These are phyloP conservation scores for Astraeus odoratus DNA, from an alignment of 768 basidiomycete species.

Conservation along the genomic window DNA sequence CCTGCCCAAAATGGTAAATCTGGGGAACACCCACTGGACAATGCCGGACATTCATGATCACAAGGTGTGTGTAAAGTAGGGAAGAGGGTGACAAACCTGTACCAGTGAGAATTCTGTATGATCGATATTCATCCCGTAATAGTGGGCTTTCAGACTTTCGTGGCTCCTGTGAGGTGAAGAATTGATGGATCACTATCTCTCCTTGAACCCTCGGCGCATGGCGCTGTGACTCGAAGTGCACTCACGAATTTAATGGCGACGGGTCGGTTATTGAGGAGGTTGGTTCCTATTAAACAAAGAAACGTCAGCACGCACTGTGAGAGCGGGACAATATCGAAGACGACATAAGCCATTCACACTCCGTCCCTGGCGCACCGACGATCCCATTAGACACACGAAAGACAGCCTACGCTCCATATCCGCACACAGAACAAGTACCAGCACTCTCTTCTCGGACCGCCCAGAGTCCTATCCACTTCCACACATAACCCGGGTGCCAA, in stretches of 20 bases:
- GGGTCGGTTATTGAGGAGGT: slow-evolving; percentile 76
- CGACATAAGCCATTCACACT: no score
- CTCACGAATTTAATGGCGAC: slow-evolving; percentile 97
- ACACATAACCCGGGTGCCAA: background rate
- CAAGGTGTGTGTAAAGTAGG: slow-evolving; percentile 9
- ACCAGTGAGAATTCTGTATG: slow-evolving; percentile 90
- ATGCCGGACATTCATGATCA: background rate
- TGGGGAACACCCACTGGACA: slow-evolving; percentile 87
- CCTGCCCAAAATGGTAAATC: slow-evolving; percentile 98
- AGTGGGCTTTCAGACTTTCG: slow-evolving; percentile 98
- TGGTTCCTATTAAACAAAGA: slow-evolving; percentile 52
- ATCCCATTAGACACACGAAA: no score
- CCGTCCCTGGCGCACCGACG: no score
- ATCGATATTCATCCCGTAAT: slow-evolving; percentile 93
- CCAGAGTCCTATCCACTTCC: no score
- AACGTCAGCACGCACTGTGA: slow-evolving; percentile 9
- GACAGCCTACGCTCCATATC: no score
- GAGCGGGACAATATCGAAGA: slow-evolving; percentile 1
- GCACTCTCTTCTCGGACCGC: no score
- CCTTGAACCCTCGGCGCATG: no score
- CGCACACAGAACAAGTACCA: no score
- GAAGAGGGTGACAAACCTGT: slow-evolving; percentile 57
- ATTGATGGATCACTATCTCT: slow-evolving; percentile 5
- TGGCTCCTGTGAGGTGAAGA: slow-evolving; percentile 56
- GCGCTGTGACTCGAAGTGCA: no score